These are phyloP conservation scores for Cyamopsis tetragonoloba DNA, from an alignment of 306 rosid species.

Conservation along the genomic window DNA sequence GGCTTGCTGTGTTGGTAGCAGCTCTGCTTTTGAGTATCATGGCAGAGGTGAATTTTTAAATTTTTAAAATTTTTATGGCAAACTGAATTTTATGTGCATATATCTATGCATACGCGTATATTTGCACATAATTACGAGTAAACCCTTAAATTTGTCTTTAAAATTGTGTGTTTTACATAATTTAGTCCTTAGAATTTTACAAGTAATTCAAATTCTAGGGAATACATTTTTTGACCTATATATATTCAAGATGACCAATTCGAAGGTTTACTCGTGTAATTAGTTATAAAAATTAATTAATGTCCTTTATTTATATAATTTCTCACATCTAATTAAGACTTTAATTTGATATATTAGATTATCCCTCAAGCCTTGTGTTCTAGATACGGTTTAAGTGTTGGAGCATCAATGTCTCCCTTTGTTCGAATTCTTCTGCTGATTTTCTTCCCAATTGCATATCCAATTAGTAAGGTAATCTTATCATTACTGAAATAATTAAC, in stretches of 20 bases:
- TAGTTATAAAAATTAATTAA: neutral
- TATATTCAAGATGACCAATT: too few species aligned
- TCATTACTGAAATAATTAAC: neutral
- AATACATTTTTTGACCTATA: too few species aligned
- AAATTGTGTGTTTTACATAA: too few species aligned
- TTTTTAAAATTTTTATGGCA: neutral
- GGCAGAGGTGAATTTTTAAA: conserved; percentile 39
- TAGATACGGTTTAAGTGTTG: conserved; percentile 37
- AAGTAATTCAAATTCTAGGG: too few species aligned
- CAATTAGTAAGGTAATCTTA: conserved; percentile 57
- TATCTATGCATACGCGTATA: neutral
- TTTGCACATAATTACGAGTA: too few species aligned
- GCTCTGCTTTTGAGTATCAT: conserved; percentile 11
- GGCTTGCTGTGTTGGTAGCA: conserved; percentile 21
- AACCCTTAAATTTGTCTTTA: too few species aligned
- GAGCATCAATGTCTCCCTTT: conserved; percentile 31
- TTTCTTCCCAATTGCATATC: conserved; percentile 61
- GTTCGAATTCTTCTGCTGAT: conserved; percentile 36
- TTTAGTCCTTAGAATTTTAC: too few species aligned
- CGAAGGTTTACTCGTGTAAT: too few species aligned
- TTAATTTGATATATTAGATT: conserved; percentile 27
- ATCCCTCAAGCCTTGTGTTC: conserved; percentile 39
- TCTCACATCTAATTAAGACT: neutral
- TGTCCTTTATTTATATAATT: neutral
- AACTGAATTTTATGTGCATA: neutral